Base-by-base conservation (phyloP, 1,284 basidiomycete genomes). In the Mrakiaceae sp. region DNA sequence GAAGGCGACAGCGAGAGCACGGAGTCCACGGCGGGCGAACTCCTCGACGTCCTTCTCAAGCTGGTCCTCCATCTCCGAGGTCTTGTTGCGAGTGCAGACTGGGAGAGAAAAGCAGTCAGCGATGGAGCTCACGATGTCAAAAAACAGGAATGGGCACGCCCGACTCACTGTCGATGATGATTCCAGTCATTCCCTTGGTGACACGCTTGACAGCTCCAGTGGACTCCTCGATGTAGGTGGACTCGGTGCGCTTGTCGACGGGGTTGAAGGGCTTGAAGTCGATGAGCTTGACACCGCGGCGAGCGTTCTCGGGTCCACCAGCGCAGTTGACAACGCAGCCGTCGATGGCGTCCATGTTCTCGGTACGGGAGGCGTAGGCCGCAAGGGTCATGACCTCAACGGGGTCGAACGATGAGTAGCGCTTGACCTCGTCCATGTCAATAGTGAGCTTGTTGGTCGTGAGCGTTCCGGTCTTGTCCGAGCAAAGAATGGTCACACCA, bases 231-330 rank as follows among this genome's bases (percentile, higher is more conserved):
- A 85, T 86, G 82, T 97, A 97, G 64, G 95, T 98, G 75, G 96
- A 94, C 81, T 97, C 93, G 68, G 94, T 98, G 76, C 94, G 91
- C 84, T 98, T 98, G 83, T 95, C 92, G 72, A 95, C 91, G 66
- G 95, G 94, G 83, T 98, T 95, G 85, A 98, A 98, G 27, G 95
- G 93, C 82, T 95, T 97, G 84, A 98, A 98, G 79, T 98, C 92
- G 74, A 97, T 82, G 65, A 97, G 85, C 77, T 90, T 92, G 81
- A 98, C 96, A 62, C 93, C 94, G 66, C 83, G 83, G 71, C 93
- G 93, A 67, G 94, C 92, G 69, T 83, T 82, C 54, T 77, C 58
- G 5, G 84, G 73, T 75, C 91, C 87, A 64, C 86, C 84, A 66
- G 95, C 81, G 64, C 91, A 87, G 67, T 82, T 79, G 64, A 94